phyloP scores from a whole-genome alignment of 1,139 yeast genomes.

The Yamadazyma songkhlaensis region DNA sequence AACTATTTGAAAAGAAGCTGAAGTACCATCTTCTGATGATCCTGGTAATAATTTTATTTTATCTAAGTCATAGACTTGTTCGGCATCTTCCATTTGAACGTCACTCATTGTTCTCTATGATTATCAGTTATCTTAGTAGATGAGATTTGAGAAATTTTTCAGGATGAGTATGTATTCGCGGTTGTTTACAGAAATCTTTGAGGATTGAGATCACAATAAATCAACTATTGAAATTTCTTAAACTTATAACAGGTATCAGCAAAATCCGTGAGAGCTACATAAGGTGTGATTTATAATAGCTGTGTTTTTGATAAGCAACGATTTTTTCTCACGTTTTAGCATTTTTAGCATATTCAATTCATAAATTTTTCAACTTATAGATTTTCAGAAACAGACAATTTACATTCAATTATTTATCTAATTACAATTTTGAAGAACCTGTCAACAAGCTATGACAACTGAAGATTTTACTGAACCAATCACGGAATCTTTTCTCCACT shows the following conservation, averaged over 20 bases:
- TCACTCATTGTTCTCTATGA: constrained; percentile 1
- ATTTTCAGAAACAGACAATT: no score
- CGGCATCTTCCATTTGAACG: constrained; percentile 17
- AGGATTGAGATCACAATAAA: constrained; percentile 1
- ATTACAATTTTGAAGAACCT: not conserved
- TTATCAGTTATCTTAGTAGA: not conserved
- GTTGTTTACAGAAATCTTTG: constrained; percentile 3
- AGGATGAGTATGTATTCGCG: not conserved
- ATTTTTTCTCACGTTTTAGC: no score
- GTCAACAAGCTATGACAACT: constrained; percentile 5
- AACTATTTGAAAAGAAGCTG: constrained; percentile 88
- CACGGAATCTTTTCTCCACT: constrained; percentile 29
- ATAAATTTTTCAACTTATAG: not conserved
- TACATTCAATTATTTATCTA: not conserved
- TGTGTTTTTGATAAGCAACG: no score
- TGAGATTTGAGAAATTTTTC: constrained; percentile 2
- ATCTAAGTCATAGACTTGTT: constrained; percentile 45
- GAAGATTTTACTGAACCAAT: constrained; percentile 24
- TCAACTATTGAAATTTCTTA: not conserved
- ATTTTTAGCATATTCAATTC: no score
- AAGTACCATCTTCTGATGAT: constrained; percentile 90
- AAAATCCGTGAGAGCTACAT: no score
- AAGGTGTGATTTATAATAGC: no score
- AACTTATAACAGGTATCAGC: no score
- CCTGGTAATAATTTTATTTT: constrained; percentile 74